Conservation (phyloP, 495 filamentous ascomycete genomes). For the Aspergillus conjunctus region DNA sequence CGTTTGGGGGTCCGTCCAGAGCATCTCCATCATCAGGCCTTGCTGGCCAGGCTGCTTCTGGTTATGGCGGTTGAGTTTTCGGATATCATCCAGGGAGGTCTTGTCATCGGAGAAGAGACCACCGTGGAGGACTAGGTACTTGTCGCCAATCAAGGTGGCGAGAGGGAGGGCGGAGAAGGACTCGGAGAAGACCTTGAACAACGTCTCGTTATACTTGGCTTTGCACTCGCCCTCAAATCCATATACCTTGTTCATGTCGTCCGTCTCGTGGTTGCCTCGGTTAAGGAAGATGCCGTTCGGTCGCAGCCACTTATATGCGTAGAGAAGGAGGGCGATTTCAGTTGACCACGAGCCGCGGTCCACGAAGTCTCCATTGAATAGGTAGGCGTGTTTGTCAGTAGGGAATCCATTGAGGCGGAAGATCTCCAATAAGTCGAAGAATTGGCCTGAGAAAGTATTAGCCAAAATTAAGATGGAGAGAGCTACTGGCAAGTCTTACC, state of each 20-base stretch:
- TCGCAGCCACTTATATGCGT: slow-evolving; percentile 94
- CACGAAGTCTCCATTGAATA: slow-evolving; percentile 99
- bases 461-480: slow-evolving; percentile 7
- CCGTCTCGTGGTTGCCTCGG: slow-evolving; percentile 97
- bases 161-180: slow-evolving; percentile 94
- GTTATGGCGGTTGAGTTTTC: slow-evolving; percentile 86
- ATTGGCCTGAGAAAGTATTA: slow-evolving; percentile 69
- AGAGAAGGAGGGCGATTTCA: slow-evolving; percentile 90
- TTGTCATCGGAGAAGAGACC: slow-evolving; percentile 98
- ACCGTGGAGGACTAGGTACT: slow-evolving; percentile 92
- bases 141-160: slow-evolving; percentile 87
- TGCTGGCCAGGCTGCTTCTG: slow-evolving; percentile 95
- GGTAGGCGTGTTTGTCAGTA: slow-evolving; percentile 80
- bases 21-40: slow-evolving; percentile 99
- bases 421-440: slow-evolving; percentile 93
- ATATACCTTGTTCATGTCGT: slow-evolving; percentile 99
- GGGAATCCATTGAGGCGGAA: slow-evolving; percentile 90
- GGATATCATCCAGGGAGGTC: slow-evolving; percentile 85
- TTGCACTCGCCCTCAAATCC: slow-evolving; percentile 98
- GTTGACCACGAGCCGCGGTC: slow-evolving; percentile 97
- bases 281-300: slow-evolving; percentile 92
- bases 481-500: slow-evolving; percentile 52
- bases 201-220: slow-evolving; percentile 93
- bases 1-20: slow-evolving; percentile 96
- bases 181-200: slow-evolving; percentile 98